Base-by-base conservation (phyloP, 108 stramenopile species). In the Skeletonema grethae region DNA sequence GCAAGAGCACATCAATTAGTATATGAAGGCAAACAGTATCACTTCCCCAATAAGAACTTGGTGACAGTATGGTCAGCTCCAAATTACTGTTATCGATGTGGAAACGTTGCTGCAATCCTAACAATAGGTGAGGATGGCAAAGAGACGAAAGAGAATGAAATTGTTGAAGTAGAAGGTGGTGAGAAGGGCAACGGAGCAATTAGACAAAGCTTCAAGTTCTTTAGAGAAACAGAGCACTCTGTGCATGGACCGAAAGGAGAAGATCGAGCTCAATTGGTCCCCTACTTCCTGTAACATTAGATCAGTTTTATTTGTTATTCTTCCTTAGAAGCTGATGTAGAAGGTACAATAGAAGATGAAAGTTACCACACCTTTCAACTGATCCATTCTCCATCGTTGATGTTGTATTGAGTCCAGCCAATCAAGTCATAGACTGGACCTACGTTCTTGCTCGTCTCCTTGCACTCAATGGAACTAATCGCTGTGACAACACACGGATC, bases 41-140 rank as follows among this genome's bases (percentile, higher is more conserved):
- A 95, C 43, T 86, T 88, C 63, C 87, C 87, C 67, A 91, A 93
- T 35, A 86, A 89, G 58, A 74, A 87, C 29, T 41, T 97, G 24
- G 95, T 97, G 20, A 97, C 95, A 3, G 95, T 98, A 0, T 99
- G 96, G 95, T 90, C 89, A 16, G 97, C 97, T 15, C 98, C 98
- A 7, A 98, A 98, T 63, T 99, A 99, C 72, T 98, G 97, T 79
- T 97, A 98, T 73, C 83, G 97, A 20, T 99, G 98, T 79, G 97
- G 97, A 2, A 99, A 98, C 79, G 89, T 96, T n/a, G 98, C 98
- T 5, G 96, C 97, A 61, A 94, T 99, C 65, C 68, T 92, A 36
- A 75, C 76, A 43, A 77, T 85, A 11, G 82, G 78, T 10, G 74
- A 85, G 5, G 81, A 80, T 64, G 81, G 81, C 0, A 70, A 75